A percentile compares a stretch with the other conserved stretches of the same genome.
These are phyloP conservation scores for Pyricularia grisea DNA, from an alignment of 2,329 filamentous ascomycete species.

Conservation along the genomic window DNA sequence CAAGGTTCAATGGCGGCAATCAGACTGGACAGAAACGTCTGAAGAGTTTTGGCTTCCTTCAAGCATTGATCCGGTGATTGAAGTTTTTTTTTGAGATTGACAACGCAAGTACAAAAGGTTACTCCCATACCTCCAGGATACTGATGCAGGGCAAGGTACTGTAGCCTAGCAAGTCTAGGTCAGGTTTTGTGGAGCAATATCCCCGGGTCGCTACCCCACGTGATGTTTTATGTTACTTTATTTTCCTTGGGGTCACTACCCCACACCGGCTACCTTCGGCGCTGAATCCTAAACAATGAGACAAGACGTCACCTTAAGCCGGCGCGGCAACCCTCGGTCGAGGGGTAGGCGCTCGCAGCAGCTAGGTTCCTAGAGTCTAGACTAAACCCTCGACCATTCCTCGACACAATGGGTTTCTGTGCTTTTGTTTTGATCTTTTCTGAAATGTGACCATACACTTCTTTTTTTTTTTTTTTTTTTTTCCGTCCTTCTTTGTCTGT, in stretches of 20 bases:
- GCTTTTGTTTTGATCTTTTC: not conserved
- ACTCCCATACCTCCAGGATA: no score
- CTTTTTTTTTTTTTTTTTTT: not conserved
- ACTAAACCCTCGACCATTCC: not conserved
- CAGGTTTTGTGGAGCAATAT: not conserved
- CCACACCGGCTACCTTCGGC: not conserved
- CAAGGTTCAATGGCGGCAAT: not conserved
- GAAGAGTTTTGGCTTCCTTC: no score
- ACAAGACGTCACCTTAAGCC: not conserved
- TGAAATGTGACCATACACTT: slow-evolving; percentile 14
- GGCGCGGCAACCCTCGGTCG: not conserved
- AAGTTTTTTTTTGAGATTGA: no score
- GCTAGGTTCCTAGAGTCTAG: not conserved
- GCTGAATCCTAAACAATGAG: not conserved
- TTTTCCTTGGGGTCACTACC: not conserved
- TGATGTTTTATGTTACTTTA: not conserved
- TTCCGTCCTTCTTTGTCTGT: not conserved
- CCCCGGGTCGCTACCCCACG: not conserved
- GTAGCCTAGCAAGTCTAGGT: not conserved
- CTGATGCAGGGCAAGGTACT: no score
- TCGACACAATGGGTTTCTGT: not conserved
- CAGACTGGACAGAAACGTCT: not conserved
- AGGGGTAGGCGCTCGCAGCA: not conserved
- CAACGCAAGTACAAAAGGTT: no score
- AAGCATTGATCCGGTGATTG: no score